Base-by-base conservation (phyloP, 2,329 filamentous ascomycete species). In the Blastomyces silverae region DNA sequence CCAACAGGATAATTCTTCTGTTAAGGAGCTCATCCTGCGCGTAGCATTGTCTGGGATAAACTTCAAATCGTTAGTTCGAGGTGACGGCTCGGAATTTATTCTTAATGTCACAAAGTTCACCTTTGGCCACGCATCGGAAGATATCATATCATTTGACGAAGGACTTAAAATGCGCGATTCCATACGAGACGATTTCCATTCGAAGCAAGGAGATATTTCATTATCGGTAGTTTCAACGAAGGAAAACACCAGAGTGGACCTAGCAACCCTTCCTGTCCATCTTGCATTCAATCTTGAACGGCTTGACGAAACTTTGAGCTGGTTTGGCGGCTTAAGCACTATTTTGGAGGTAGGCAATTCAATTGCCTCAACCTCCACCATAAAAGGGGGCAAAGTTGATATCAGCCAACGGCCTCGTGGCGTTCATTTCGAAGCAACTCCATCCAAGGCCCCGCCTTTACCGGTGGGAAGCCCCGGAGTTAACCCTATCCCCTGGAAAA, bases 261-360 rank as follows among this genome's bases (percentile, higher is more conserved):
- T 96, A 17, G 85, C 86, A 62, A 95, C 92, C 0, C 81, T 95
- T 11, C 91, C 92, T 6, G 76, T 97, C 1, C 85, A 88, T 65
- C 75, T 96, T 11, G 84, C 87, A 64, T 77, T 97, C 52, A 90
- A 97, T 72, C 79, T 97, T 20, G 87, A 89, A 68, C 85, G 85
- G 64, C 79, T 97, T 28, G 94, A 97, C 70, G 92, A 96, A 71
- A 90, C 90, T 0, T 87, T 97, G 66, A 86, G 86, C 64, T 91
- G 90, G 82, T 92, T 97, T 76, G 94, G 94, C 46, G 94, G 94
- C 0, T 80, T 99, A 55, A 96, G 92, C 74, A 91, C 92, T 69
- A 89, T 99, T 62, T 80, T 99, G 55, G 95, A 94, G 71, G 85
- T 97, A 74, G 90, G 92, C 67, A 89, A 85, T 66, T 96, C 93